Base-by-base conservation (phyloP, 2,329 filamentous ascomycete genomes). In the Diaporthe sp. region DNA sequence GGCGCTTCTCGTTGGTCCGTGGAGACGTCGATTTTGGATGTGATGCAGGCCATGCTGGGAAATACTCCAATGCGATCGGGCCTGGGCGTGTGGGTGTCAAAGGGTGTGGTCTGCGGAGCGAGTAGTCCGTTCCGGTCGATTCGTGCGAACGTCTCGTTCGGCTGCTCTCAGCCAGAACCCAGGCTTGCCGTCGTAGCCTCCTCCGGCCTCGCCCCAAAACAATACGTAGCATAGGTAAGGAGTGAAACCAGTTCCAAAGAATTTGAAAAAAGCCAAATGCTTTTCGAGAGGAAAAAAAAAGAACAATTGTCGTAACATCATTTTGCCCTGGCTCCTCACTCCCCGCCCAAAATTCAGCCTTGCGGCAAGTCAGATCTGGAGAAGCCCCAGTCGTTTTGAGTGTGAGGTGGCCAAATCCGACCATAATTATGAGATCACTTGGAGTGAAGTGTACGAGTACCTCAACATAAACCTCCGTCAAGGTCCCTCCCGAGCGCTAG, bases 361-460 rank as follows among this genome's bases (percentile, higher is more conserved):
- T 87, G 89, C 89, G 89, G 89, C 89, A 90, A 89, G 86, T 87
- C 86, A 90, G 87, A 90, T 91, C 89, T 91, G 89, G 85, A 85
- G 84, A 84, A 83, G 85, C 86, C 84, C 82, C 82, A 82, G 82
- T 84, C 82, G 83, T 68, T 68, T 68, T 53, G 65, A 68, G 65
- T 53, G 65, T 68, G 85, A 84, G 85, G 83, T 85, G 85, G 85
- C 86, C 86, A 86, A 88, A 88, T 86, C 85, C 83, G 85, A 87
- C 85, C 84, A 85, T 86, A 87, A 85, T 85, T 83, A 83, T 61
- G 75, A 81, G 83, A 82, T 80, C 78, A 80, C 80, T 79, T 65
- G 73, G 37, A 63, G 47, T 63, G 63, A 73, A 70, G 63, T 61
- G 53, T 75, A 73, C 73, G 61, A 53, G 53, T 73, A 77, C 81